Conservation (phyloP, 345 rosid species). For the Euphorbia lathyris region DNA sequence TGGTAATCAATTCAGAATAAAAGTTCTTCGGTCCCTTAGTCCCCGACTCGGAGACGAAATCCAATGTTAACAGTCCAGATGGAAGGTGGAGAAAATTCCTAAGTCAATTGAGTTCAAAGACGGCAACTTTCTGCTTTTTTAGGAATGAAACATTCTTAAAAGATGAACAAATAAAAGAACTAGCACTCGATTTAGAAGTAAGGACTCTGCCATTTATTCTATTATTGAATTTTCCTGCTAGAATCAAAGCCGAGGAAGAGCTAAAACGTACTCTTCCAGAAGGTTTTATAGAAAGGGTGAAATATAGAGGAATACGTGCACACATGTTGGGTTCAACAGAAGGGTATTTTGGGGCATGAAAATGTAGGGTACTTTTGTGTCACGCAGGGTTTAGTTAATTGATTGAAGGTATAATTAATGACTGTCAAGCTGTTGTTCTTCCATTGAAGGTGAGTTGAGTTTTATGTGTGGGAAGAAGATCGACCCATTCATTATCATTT, state of each 20-base stretch:
- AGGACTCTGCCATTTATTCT: constrained; percentile 34
- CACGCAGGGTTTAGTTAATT: constrained; percentile 37
- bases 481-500: too few species aligned
- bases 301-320: constrained; percentile 25
- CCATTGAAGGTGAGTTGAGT: constrained; percentile 39
- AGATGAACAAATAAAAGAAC: constrained; percentile 23
- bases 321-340: constrained; percentile 38
- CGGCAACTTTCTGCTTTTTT: constrained; percentile 29
- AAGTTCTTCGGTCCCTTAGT: constrained; percentile 30
- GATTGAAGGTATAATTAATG: constrained; percentile 31
- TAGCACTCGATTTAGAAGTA: constrained; percentile 32
- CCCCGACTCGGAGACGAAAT: constrained; percentile 28
- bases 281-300: constrained; percentile 28
- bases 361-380: constrained; percentile 29
- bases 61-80: too few species aligned
- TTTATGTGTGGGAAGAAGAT: too few species aligned
- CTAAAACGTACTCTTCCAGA: constrained; percentile 21
- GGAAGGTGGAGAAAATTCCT: constrained; percentile 35
- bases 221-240: constrained; percentile 26
- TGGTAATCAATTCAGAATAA: constrained; percentile 20
- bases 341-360: constrained; percentile 23
- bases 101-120: constrained; percentile 20
- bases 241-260: not conserved
- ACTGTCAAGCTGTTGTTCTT: constrained; percentile 34
- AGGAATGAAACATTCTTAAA: constrained; percentile 36